Evolutionary conservation across 228 moss, liverwort and hornwort genomes (phyloP), one percentile per base, ranked within the genome.

Genomic region (Sphagnum magellanicum): DNA sequence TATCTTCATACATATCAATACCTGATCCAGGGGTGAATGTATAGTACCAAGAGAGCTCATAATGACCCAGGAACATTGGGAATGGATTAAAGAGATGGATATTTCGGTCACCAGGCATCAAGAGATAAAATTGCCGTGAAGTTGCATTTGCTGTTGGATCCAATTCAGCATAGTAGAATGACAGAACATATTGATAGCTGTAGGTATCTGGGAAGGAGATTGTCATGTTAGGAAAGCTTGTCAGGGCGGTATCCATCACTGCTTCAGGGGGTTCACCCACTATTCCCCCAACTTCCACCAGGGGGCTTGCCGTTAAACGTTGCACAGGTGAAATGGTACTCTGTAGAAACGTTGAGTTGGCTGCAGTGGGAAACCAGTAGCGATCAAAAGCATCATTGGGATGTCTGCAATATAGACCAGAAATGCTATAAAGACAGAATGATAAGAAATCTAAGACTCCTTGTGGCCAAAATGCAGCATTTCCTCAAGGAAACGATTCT

Each of bases 321-420:
- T 51, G 48, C 50, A 71, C 14, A 7, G 50, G n/a, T 8, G 70
- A 55, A 4, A 0, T 0, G 49, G 82, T 68, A 6, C 15, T 6
- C 49, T 49, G 48, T 12, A 76, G 61, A 13, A 81, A 71, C 5
- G 48, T 57, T 5, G 75, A 74, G 32, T 3, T 55, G 4, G 58
- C 48, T 17, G 10, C 74, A 72, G 64, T 65, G 68, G 6, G 78
- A 60, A 60, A 50, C 87, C 79, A 83, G 69, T 72, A 75, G 1
- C 81, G 80, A 62, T 87, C 83, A 49, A 74, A 74, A 9, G 0
- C 0, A 67, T 87, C 83, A 48, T 69, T 48, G 17, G 87, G 83
- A 53, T 48, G 76, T 51, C 87, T 87, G 75, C 71, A 66, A 47
- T 55, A 32, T 32, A 32, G 16, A 67, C 32, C 32, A 32, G 32